phyloP scores from a whole-genome alignment of 192 early-diverging fungal genomes.

The Entomortierella beljakovae region DNA sequence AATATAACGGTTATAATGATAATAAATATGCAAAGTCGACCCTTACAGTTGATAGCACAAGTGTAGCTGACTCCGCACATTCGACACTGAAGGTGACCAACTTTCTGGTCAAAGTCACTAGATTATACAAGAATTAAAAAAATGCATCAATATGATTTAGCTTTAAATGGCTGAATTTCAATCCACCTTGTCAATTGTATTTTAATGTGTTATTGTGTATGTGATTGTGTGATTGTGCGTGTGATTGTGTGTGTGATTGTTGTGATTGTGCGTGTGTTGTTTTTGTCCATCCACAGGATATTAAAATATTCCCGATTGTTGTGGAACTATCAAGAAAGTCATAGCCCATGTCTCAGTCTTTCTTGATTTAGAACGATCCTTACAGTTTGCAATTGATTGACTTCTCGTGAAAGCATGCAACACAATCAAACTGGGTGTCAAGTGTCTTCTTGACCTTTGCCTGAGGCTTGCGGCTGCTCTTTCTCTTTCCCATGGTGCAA shows the following conservation, averaged over 20 bases:
- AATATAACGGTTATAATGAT: too few species aligned
- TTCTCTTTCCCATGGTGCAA: slow-evolving; percentile 46
- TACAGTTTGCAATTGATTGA: slow-evolving; percentile 82
- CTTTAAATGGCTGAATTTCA: too few species aligned
- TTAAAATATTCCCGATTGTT: too few species aligned
- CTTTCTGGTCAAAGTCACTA: slow-evolving; percentile 75
- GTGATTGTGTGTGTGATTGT: too few species aligned
- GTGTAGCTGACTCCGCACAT: slow-evolving; percentile 83
- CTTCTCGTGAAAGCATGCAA: slow-evolving; percentile 91
- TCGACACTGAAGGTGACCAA: slow-evolving; percentile 83
- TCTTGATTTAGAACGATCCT: slow-evolving; percentile 13
- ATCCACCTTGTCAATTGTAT: too few species aligned
- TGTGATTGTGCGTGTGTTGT: too few species aligned
- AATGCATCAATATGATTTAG: too few species aligned
- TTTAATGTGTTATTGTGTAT: too few species aligned
- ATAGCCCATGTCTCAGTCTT: not conserved
- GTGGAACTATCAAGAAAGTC: too few species aligned
- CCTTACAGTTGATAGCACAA: slow-evolving; percentile 73
- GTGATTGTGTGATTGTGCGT: too few species aligned
- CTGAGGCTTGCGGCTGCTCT: slow-evolving; percentile 71
- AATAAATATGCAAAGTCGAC: too few species aligned
- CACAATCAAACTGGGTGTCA: slow-evolving; percentile 82
- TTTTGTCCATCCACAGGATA: too few species aligned
- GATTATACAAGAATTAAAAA: not conserved
- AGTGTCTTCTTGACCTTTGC: slow-evolving; percentile 72